A percentile compares a stretch with the other conserved stretches of the same genome.
Conservation (phyloP, 2,329 filamentous ascomycete genomes). For the Claviceps arundinis region DNA sequence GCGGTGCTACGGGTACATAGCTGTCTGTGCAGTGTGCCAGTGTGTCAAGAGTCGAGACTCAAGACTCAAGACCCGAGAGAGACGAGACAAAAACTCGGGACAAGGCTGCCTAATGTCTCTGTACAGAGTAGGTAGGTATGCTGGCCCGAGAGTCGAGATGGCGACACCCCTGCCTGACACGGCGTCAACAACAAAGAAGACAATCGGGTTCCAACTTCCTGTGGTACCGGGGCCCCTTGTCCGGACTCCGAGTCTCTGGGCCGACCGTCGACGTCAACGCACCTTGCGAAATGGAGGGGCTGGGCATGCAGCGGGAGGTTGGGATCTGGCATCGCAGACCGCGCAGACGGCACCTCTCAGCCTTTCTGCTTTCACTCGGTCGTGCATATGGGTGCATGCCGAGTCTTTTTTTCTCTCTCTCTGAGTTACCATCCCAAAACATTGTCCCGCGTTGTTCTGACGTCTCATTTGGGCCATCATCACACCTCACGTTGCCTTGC, state of each 20-base stretch:
- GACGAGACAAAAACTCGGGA: too few relatives aligned
- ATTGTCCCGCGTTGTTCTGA: background rate
- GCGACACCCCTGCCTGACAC: background rate
- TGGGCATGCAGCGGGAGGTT: conserved; percentile 19
- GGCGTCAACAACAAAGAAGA: background rate
- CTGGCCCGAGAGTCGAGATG: background rate
- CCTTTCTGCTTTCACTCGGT: background rate
- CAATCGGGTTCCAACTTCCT: background rate
- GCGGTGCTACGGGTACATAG: too few relatives aligned
- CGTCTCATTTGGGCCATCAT: background rate
- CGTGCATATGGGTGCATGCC: background rate
- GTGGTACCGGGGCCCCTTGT: background rate
- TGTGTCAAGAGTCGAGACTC: too few relatives aligned
- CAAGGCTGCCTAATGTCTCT: too few relatives aligned
- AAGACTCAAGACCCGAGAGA: too few relatives aligned
- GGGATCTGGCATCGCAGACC: conserved; percentile 9
- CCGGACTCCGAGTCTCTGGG: background rate
- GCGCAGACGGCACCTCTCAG: background rate
- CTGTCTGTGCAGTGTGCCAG: too few relatives aligned
- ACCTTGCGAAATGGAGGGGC: conserved; percentile 12
- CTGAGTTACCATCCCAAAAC: background rate
- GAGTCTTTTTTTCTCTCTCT: background rate
- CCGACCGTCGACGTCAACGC: background rate
- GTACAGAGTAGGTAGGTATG: background rate
- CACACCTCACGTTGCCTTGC: background rate